A percentile compares a stretch with the other conserved stretches of the same genome.
Conservation (phyloP, 2,329 filamentous ascomycete genomes). For the Aspergillus glaucus region DNA sequence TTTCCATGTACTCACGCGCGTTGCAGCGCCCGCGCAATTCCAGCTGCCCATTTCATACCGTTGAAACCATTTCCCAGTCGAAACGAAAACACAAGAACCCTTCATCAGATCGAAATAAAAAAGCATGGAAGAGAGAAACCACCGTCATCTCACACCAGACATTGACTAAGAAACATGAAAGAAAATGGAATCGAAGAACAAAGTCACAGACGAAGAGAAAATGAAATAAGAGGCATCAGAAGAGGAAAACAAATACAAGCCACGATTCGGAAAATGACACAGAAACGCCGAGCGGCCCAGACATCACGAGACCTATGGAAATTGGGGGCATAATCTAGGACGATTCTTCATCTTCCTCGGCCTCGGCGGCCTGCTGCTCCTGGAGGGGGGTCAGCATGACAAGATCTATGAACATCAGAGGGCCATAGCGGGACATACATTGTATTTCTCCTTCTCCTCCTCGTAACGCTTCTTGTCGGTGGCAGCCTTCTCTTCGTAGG, state of each 20-base stretch:
- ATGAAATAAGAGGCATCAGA: not conserved
- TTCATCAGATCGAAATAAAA: conserved; percentile 19
- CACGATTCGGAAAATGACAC: conserved; percentile 21
- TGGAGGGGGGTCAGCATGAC: not conserved
- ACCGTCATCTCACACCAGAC: conserved; percentile 28
- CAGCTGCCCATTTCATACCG: conserved; percentile 18
- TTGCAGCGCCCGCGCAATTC: conserved; percentile 9
- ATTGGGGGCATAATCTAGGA: conserved; percentile 19
- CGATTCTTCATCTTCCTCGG: conserved; percentile 52
- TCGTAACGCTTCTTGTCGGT: conserved; percentile 99
- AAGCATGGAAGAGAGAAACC: conserved; percentile 22
- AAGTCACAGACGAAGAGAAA: conserved; percentile 21
- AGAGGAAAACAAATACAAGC: not conserved
- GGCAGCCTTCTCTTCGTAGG: conserved; percentile 95
- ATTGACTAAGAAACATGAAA: conserved; percentile 22
- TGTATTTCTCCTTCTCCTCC: conserved; percentile 92
- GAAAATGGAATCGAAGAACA: conserved; percentile 21
- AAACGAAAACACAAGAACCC: conserved; percentile 13
- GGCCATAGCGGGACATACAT: conserved; percentile 25
- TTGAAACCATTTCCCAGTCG: conserved; percentile 22
- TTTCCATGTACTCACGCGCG: not conserved
- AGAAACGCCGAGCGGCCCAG: conserved; percentile 29
- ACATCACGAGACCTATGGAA: conserved; percentile 17
- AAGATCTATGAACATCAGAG: conserved; percentile 5
- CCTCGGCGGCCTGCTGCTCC: conserved; percentile 47